phyloP scores from a whole-genome alignment of 805 yeast species.

The Groenewaldozyma salmanticensis region DNA sequence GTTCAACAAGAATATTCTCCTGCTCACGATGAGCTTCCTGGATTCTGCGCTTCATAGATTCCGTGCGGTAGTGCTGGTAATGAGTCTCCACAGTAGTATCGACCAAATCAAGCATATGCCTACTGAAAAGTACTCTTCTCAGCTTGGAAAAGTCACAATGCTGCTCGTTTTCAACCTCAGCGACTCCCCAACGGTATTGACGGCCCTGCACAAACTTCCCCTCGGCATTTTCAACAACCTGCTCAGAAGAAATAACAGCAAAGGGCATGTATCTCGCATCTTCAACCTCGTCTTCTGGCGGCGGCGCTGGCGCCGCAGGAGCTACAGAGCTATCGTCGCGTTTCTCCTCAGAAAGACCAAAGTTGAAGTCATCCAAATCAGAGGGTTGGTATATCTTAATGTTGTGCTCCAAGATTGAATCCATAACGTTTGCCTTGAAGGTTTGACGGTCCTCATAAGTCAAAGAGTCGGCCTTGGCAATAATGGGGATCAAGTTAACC shows the following conservation, averaged over 20 bases:
- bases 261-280: constrained; percentile 50
- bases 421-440: constrained; percentile 60
- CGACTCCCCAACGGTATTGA: constrained; percentile 91
- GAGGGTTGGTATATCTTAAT: constrained; percentile 53
- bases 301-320: neutral
- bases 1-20: neutral
- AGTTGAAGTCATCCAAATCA: constrained; percentile 51
- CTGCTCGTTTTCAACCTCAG: constrained; percentile 87
- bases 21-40: constrained; percentile 6
- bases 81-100: constrained; percentile 73
- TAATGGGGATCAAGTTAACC: constrained; percentile 81
- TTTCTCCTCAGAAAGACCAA: constrained; percentile 32
- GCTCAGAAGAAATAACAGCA: constrained; percentile 52
- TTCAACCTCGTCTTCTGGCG: constrained; percentile 26
- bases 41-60: constrained; percentile 21
- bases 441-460: constrained; percentile 57
- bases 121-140: constrained; percentile 69
- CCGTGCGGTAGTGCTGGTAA: constrained; percentile 60
- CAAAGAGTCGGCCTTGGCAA: constrained; percentile 81
- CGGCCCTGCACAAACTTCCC: constrained; percentile 62
- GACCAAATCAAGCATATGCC: constrained; percentile 74
- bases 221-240: constrained; percentile 45
- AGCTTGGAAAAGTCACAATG: constrained; percentile 86
- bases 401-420: constrained; percentile 73
- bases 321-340: neutral